These are phyloP conservation scores for Castanea mollissima DNA, from an alignment of 306 rosid species.

Conservation along the genomic window DNA sequence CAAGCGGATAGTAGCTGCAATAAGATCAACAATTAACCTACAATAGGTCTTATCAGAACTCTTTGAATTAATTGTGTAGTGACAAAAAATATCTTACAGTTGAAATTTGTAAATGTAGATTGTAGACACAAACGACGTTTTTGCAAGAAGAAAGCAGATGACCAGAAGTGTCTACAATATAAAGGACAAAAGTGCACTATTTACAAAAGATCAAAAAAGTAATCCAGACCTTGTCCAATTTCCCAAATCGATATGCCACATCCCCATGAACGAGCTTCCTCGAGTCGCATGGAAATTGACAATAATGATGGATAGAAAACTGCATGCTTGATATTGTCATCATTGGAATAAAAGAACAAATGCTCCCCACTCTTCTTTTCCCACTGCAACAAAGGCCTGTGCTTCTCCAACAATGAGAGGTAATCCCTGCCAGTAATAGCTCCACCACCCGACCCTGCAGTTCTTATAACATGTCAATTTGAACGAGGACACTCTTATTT, in stretches of 20 bases:
- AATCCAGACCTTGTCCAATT: constrained; percentile 98
- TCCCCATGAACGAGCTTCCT: constrained; percentile 83
- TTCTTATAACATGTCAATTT: constrained; percentile 1
- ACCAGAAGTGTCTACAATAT: not conserved
- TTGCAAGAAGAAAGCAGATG: not conserved
- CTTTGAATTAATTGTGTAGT: not conserved
- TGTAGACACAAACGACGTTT: not conserved
- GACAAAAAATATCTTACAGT: not conserved
- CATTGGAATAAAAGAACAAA: constrained; percentile 60
- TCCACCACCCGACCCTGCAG: constrained; percentile 64
- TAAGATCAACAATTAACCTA: not conserved
- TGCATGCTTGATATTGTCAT: constrained; percentile 52
- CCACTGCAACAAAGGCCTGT: constrained; percentile 75
- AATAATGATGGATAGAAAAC: constrained; percentile 83
- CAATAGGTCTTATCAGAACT: not conserved
- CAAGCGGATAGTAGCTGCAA: not conserved
- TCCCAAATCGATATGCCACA: constrained; percentile 97
- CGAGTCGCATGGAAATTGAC: constrained; percentile 77
- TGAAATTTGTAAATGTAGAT: not conserved
- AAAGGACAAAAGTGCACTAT: not conserved
- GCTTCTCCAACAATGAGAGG: constrained; percentile 70
- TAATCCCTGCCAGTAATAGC: constrained; percentile 81
- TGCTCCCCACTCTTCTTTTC: constrained; percentile 82
- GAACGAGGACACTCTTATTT: too few relatives aligned
- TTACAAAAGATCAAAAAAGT: constrained; percentile 72